These are phyloP conservation scores for Diplosphaera chodatii DNA, from an alignment of 139 green algal species.

Conservation along the genomic window DNA sequence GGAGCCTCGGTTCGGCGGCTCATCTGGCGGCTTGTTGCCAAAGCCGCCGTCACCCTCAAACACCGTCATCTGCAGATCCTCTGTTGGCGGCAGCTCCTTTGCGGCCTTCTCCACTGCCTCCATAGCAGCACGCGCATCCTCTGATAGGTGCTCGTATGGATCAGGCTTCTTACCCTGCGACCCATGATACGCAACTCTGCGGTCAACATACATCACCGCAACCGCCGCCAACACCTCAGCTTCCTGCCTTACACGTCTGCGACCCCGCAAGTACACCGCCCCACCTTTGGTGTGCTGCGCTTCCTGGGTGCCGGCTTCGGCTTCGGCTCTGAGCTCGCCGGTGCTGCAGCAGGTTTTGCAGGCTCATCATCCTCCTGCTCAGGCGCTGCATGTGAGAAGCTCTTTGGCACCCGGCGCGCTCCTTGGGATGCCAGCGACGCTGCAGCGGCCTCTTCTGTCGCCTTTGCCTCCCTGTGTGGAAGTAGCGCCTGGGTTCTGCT, in stretches of 20 bases:
- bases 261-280: no score
- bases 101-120: conserved; percentile 22
- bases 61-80: conserved; percentile 14
- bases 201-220: no score
- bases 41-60: conserved; percentile 14
- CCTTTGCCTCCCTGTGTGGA: no score
- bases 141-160: background rate
- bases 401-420: background rate
- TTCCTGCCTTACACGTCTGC: no score
- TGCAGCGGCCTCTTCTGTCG: background rate
- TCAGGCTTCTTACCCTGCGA: background rate
- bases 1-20: conserved; percentile 14
- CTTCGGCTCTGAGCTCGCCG: no score
- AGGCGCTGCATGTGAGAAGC: background rate
- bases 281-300: no score
- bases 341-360: background rate
- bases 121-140: conserved; percentile 20
- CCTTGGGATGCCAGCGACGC: no score
- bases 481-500: no score
- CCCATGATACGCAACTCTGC: no score
- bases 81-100: background rate
- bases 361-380: background rate
- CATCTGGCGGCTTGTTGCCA: conserved; percentile 13
- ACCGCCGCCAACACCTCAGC: no score
- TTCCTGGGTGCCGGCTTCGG: no score